Base-by-base conservation (phyloP, 2,329 filamentous ascomycete species). In the Diaporthe nobilis region DNA sequence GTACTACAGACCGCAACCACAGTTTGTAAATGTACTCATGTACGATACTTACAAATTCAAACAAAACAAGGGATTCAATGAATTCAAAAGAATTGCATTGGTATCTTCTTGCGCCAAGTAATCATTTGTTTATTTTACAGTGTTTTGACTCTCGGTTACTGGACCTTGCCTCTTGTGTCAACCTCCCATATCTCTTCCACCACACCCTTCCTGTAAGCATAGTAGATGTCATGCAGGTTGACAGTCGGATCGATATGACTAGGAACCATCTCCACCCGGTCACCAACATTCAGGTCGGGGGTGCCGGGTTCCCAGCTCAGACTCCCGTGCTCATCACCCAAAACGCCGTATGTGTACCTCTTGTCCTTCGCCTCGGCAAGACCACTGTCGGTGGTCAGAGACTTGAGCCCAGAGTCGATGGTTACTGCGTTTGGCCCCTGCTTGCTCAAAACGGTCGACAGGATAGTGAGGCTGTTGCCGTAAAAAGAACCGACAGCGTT, bases 211-310 rank as follows among this genome's bases (percentile, higher is more conserved):
- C 87, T 83, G 79, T 89, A 80, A 3, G 86, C 87, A 78, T 87
- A 89, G 78, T 89, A 90, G 44, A 85, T 81, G 65, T 89, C 87
- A 77, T 88, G 87, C 73, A 90, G 79, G 75, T 90, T 90, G 72
- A 90, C 85, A 0, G 88, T 90, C 0, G 88, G 88, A 78, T 90
- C 88, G 73, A 90, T 90, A 79, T 90, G 88, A 78, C 88, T 89
- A 0, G 88, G 88, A 17, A 90, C 81, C 87, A 90, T 88, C 80
- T 88, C 86, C 15, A 89, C 84, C 5, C 85, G 80, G 79, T 88
- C 87, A 0, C 87, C 87, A 39, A 89, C 81, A 2, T 80, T 78
- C 60, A 89, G 79, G 3, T 78, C 81, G 2, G 82, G 82, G 15
- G 78, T 81, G 9, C 82, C 84, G 13, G 86, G 83, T 4, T 84